Evolutionary conservation across 2,329 filamentous ascomycete species (phyloP).

Genomic region (Trichoderma harzianum): DNA sequence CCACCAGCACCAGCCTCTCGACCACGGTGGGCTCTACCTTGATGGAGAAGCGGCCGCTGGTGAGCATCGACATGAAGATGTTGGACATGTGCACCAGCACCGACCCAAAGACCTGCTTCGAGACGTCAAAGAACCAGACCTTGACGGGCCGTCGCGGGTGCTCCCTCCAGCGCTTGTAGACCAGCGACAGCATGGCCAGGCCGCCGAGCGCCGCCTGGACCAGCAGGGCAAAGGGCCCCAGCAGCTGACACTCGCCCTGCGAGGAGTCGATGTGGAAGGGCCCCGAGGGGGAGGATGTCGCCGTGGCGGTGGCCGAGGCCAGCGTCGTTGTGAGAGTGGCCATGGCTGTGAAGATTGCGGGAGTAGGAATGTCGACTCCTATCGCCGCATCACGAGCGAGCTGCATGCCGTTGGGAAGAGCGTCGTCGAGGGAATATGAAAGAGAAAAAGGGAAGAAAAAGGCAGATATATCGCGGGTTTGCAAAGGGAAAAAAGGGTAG

Average conservation of each 20-base stretch:
- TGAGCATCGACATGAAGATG: constrained; percentile 93
- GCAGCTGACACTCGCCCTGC: constrained; percentile 76
- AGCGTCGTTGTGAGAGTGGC: constrained; percentile 19
- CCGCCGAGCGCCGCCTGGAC: constrained; percentile 84
- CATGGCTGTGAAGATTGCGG: constrained; percentile 6
- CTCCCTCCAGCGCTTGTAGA: constrained; percentile 92
- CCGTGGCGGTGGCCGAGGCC: constrained; percentile 19
- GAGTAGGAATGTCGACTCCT: constrained; percentile 22
- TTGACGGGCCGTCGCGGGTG: constrained; percentile 86
- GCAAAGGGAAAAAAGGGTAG: neutral
- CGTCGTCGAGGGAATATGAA: neutral
- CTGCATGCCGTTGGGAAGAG: constrained; percentile 1
- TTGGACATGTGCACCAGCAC: constrained; percentile 89
- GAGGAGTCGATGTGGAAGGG: constrained; percentile 38
- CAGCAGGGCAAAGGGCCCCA: constrained; percentile 86
- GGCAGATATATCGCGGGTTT: neutral
- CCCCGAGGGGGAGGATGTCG: constrained; percentile 27
- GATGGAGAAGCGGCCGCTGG: constrained; percentile 76
- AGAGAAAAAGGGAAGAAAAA: neutral
- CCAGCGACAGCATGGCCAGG: constrained; percentile 78
- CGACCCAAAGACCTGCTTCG: constrained; percentile 94
- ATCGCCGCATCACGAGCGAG: constrained; percentile 15
- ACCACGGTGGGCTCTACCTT: constrained; percentile 47
- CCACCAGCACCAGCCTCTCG: constrained; percentile 38
- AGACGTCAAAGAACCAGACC: constrained; percentile 97